Evolutionary conservation across 163 green algal species (phyloP), one percentile per base, ranked within the genome.

Genomic region (Chlamydomonas reinhardtii): DNA sequence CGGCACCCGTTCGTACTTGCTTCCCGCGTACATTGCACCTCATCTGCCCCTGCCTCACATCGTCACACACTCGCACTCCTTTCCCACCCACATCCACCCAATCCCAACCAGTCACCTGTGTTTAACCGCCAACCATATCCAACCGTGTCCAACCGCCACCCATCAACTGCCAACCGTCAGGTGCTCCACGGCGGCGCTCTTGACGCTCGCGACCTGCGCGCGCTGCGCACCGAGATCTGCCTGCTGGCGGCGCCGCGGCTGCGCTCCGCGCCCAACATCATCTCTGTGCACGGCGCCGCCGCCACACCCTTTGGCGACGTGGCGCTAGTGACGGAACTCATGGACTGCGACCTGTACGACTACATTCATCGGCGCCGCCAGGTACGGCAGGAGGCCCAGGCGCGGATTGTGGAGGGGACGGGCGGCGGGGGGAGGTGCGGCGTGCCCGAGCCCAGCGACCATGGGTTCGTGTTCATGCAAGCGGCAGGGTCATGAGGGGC

Each of bases 291-390:
- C 61, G 77, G 77, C 66, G 65, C 66, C 43, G 77, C 77, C 65
- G 66, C 66, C 66, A 48, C 66, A 31, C 77, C 77, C 29, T 68
- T 68, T 1, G 66, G 69, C 66, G 43, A 54, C 43, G 31, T 84
- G 43, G 77, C 77, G 43, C 77, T 84, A 48, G 77, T 84, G 34
- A 84, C 77, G 66, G 77, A 84, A 48, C 66, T 84, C n/a, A 76
- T 84, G 65, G 77, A 84, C 52, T 84, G 77, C 66, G 77, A 84
- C 52, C 66, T 84, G 65, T 84, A 84, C 65, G 77, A 84, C 77
- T 84, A 84, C 66, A 84, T 84, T 9, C 77, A 84, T 25, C 65
- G 77, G 4, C 43, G 77, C 11, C 43, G 77, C 5, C 77, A 84
- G 66, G 77, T 84, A 39, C 12, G 35, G n/a, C n/a, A 54, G 43